A percentile compares a stretch with the other conserved stretches of the same genome.
Conservation (phyloP, 192 early-diverging fungal genomes). For the Gigaspora rosea region DNA sequence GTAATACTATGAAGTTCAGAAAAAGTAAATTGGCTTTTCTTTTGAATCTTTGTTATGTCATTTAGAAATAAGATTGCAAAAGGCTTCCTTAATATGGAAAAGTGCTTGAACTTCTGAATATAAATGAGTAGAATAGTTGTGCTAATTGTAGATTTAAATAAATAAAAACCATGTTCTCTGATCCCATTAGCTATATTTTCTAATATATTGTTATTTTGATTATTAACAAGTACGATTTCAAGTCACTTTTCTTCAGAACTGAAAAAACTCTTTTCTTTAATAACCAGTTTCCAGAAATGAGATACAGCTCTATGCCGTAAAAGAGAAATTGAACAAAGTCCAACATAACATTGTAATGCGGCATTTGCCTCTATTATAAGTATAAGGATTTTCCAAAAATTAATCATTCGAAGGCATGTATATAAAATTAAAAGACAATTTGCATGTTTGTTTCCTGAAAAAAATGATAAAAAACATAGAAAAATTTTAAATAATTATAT, state of each 20-base stretch:
- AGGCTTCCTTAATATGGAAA: slow-evolving; percentile 23
- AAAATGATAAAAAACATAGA: too few species aligned
- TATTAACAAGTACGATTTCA: background rate
- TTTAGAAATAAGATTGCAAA: slow-evolving; percentile 14
- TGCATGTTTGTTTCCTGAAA: too few species aligned
- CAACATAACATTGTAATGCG: slow-evolving; percentile 21
- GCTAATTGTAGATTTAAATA: background rate
- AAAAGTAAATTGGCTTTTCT: background rate
- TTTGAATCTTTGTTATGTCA: background rate
- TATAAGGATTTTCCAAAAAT: too few species aligned
- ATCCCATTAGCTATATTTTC: too few species aligned
- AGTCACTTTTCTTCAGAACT: slow-evolving; percentile 20
- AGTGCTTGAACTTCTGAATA: slow-evolving; percentile 20
- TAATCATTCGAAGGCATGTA: too few species aligned
- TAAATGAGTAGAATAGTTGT: slow-evolving; percentile 12
- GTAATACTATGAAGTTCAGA: background rate
- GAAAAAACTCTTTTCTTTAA: background rate
- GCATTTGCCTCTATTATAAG: too few species aligned
- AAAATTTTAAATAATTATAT: too few species aligned
- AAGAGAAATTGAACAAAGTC: too few species aligned
- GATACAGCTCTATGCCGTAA: too few species aligned
- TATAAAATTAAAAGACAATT: too few species aligned
- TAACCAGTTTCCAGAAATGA: too few species aligned
- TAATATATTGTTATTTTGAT: background rate
- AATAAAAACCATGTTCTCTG: too few species aligned